phyloP scores from a whole-genome alignment of 768 basidiomycete species.

The Leccinellum rugosiceps region DNA sequence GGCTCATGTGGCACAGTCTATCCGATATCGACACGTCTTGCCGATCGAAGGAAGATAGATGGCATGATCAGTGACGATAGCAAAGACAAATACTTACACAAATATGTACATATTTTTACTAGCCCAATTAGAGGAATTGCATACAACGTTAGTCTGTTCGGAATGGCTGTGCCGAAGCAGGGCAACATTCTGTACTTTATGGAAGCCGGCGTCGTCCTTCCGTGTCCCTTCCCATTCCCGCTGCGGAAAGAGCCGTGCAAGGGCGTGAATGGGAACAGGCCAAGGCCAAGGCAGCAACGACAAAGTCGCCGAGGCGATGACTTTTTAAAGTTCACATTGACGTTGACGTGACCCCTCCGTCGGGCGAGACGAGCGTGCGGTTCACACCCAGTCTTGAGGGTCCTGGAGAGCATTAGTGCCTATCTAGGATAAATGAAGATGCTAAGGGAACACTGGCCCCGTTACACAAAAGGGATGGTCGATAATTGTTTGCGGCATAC shows the following conservation, averaged over 20 bases:
- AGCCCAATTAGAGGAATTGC: not conserved
- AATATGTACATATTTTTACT: not conserved
- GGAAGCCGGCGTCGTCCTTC: not conserved
- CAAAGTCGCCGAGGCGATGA: not conserved
- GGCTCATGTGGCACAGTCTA: not conserved
- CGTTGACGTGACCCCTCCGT: conserved; percentile 6
- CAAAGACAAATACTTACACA: not conserved
- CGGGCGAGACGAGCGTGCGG: conserved; percentile 1
- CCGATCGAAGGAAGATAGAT: conserved; percentile 7
- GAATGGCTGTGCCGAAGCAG: conserved; percentile 15
- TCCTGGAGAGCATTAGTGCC: conserved; percentile 2
- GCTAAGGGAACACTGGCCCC: not conserved
- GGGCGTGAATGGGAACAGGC: not conserved
- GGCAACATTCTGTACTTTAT: not conserved
- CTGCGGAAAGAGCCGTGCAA: not conserved
- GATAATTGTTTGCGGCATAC: not conserved
- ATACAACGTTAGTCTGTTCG: not conserved
- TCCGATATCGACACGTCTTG: not conserved
- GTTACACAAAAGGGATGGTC: conserved; percentile 9
- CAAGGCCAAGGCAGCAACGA: not conserved
- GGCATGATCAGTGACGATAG: conserved; percentile 12
- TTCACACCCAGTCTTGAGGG: conserved; percentile 13
- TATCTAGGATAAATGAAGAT: conserved; percentile 24
- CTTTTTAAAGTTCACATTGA: conserved; percentile 11
- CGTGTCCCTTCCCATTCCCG: not conserved